Evolutionary conservation across 2,329 filamentous ascomycete species (phyloP), one percentile per base, ranked within the genome.

Genomic region (Aspergillus fumigatus): DNA sequence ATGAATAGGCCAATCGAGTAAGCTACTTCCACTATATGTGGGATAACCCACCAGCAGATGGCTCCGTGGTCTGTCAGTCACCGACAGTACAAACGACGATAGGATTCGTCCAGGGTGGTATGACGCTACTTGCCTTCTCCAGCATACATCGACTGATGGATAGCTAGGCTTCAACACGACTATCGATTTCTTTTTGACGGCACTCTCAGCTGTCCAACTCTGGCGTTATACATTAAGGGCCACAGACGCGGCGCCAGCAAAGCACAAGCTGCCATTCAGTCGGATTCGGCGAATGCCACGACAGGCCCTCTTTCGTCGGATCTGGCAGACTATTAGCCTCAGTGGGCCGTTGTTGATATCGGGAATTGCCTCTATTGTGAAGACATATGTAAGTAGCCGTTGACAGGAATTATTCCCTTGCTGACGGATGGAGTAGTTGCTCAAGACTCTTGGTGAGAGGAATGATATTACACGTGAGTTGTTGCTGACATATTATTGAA

Each of bases 1-100:
- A 25, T 4, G 3, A 25, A 25, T 32, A 70, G 69, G 35, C 62
- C 3, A 53, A 74, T 51, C 62, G 71, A 19, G 58, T 69, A 4
- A 52, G 60, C 32, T 74, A 73, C 49, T 74, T 74, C 53, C 67
- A 74, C 45, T 74, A 73, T 35, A 72, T 73, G 70, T 74, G 72
- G 72, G 72, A 72, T 57, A 64, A 67, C 5, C 58, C 71, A 1
- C 72, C 72, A 6, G 47, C 56, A 8, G 67, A 73, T 57, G 68
- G 69, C 2, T 73, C 72, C 1, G 70, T 73, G 3, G 59, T 56
- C 10, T 74, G 72, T 35, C 72, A 74, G 58, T 65, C 64, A 5
- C 69, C 70, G 1, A 29, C 48, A 11, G 67, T 74, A 6, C 71
- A 74, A 41, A 70, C 67, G 0, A 73, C 64, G 2, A 53, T 74